Percentiles rank a stretch among this genome's conserved stretches.
These are phyloP conservation scores for Eucalyptus tenuipes DNA, from an alignment of 345 rosid genomes.

Conservation along the genomic window DNA sequence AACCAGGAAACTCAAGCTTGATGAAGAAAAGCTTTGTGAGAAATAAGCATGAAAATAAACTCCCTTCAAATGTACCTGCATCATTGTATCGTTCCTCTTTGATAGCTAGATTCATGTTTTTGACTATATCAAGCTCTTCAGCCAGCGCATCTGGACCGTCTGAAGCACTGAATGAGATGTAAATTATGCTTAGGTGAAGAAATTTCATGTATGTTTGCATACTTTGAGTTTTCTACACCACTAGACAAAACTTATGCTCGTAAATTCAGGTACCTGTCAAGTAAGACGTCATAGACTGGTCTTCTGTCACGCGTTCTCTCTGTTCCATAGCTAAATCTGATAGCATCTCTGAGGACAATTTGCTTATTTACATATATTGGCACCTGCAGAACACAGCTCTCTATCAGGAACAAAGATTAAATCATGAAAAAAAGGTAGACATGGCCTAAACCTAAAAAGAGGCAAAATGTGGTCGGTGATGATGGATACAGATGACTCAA, in stretches of 20 bases:
- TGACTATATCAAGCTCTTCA: conserved; percentile 61
- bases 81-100: conserved; percentile 74
- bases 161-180: conserved; percentile 41
- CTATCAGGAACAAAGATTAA: background rate
- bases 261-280: conserved; percentile 45
- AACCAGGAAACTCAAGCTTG: background rate
- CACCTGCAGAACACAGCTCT: conserved; percentile 35
- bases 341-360: conserved; percentile 67
- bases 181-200: background rate
- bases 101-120: conserved; percentile 59
- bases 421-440: background rate
- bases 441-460: background rate
- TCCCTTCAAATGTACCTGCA: conserved; percentile 48
- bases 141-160: conserved; percentile 65
- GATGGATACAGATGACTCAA: background rate
- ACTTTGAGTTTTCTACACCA: background rate
- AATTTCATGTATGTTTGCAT: background rate
- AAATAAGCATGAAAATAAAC: background rate
- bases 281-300: conserved; percentile 54
- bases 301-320: conserved; percentile 33
- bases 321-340: conserved; percentile 60
- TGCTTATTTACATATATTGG: conserved; percentile 77
- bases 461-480: background rate
- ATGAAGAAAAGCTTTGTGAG: background rate
- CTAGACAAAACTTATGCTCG: background rate